These are phyloP conservation scores for Beta macrorhiza DNA, from an alignment of 179 eudicot genomes.

Conservation along the genomic window DNA sequence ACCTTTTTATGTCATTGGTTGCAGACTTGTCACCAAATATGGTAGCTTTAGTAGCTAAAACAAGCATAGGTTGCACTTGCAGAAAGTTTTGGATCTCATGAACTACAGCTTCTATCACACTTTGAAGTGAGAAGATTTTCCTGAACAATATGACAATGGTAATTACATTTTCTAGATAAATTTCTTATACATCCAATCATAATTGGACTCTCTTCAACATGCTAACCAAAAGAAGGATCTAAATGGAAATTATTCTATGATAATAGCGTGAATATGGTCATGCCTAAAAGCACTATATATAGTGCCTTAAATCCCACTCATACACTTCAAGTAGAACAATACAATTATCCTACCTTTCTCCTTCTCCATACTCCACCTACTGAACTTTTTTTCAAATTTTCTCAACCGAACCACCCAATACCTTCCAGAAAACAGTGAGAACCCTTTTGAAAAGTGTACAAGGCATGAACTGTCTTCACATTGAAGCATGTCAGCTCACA, in stretches of 20 bases:
- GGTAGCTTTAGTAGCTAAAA: constrained; percentile 71
- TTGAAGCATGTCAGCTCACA: not conserved
- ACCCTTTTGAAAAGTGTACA: not conserved
- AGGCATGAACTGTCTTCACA: not conserved
- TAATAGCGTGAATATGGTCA: not conserved
- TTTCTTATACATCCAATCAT: not conserved
- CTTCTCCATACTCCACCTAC: not conserved
- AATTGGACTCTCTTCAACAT: not conserved
- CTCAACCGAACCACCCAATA: not conserved
- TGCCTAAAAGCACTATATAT: not conserved
- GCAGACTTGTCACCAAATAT: constrained; percentile 44
- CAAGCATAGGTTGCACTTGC: constrained; percentile 72
- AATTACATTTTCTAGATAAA: not conserved
- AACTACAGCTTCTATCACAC: constrained; percentile 65
- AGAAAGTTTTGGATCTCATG: constrained; percentile 60
- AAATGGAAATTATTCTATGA: not conserved
- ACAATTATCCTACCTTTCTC: not conserved
- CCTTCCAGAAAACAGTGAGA: not conserved
- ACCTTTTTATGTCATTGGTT: constrained; percentile 49
- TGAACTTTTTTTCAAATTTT: not conserved
- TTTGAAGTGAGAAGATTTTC: constrained; percentile 76
- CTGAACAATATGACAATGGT: constrained; percentile 31
- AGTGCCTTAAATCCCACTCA: not conserved
- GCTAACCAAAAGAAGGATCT: not conserved
- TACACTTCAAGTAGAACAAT: not conserved